Base-by-base conservation (phyloP, 176 grass and related monocot species). In the Chrysopogon serrulatus region DNA sequence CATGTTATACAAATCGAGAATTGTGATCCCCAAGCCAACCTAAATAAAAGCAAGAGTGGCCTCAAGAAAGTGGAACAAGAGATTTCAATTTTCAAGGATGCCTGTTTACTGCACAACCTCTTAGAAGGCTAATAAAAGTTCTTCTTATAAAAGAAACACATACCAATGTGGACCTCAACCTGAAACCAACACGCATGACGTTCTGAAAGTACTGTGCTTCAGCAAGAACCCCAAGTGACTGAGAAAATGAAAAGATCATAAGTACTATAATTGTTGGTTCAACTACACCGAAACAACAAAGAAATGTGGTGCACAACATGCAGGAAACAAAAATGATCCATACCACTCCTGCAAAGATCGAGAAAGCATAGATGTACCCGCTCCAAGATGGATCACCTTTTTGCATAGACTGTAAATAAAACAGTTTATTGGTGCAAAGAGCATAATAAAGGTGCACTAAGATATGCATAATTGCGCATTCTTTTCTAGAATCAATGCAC, bases 161-260 rank as follows among this genome's bases (percentile, higher is more conserved):
- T 96, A 99, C 96, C 96, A 99, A 84, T 71, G 96, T 96, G 64
- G 93, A 82, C 65, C 96, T 96, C 76, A 99, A 65, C 76, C 96
- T 96, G 86, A 92, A 99, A 77, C 96, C 96, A 24, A 88, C 86
- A 60, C 96, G 96, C 96, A 99, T 99, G 49, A 96, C 96, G 84
- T 99, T 99, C 74, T 96, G 96, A 89, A 99, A 99, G 87, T 99
- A 99, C 30, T 99, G 96, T 84, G 93, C 96, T 92, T 99, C 96
- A 79, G 47, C 43, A 76, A 99, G 88, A 82, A 99, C 96, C 81
- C 96, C 96, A 39, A 99, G 70, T 27, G 83, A 82, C 93, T 99
- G 87, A 68, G 71, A 79, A 83, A 77, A 9, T 26, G 49, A 79
- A 56, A 49, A 43, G 27, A n/a, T 85, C 19, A 19, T 8, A 73